A percentile compares a stretch with the other conserved stretches of the same genome.
Evolutionary conservation across 305 asterid genomes (phyloP).

Genomic region (Vinca major): DNA sequence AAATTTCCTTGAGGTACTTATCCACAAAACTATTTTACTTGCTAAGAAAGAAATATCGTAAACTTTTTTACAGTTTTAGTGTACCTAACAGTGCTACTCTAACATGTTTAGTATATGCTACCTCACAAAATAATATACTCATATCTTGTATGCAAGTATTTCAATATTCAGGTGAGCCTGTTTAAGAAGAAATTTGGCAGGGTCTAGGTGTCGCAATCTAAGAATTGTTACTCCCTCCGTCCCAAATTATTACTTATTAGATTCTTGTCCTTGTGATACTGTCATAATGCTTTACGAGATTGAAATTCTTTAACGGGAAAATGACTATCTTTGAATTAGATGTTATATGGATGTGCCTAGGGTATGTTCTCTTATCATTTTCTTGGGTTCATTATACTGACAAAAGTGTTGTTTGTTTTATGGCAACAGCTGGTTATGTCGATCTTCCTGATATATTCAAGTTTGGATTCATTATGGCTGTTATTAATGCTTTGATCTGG

Average conservation of each 20-base stretch:
- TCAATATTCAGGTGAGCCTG: not conserved
- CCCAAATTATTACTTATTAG: not conserved
- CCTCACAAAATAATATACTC: not conserved
- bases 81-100: not conserved
- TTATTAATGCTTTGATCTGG: constrained; percentile 72
- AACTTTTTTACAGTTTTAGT: not conserved
- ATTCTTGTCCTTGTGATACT: not conserved
- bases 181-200: not conserved
- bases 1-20: not conserved
- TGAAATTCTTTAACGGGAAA: not conserved
- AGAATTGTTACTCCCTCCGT: not conserved
- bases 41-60: not conserved
- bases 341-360: not conserved
- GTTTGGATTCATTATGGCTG: constrained; percentile 70
- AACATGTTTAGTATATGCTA: not conserved
- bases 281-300: not conserved
- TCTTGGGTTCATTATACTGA: constrained; percentile 18
- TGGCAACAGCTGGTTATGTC: constrained; percentile 69
- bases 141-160: not conserved
- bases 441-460: constrained; percentile 93
- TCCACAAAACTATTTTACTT: not conserved
- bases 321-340: not conserved
- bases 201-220: not conserved
- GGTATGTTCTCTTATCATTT: not conserved
- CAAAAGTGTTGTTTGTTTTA: constrained; percentile 8